Percentiles rank a stretch among this genome's conserved stretches.
These are phyloP conservation scores for Quercus tomentella DNA, from an alignment of 331 rosid species.

Conservation along the genomic window DNA sequence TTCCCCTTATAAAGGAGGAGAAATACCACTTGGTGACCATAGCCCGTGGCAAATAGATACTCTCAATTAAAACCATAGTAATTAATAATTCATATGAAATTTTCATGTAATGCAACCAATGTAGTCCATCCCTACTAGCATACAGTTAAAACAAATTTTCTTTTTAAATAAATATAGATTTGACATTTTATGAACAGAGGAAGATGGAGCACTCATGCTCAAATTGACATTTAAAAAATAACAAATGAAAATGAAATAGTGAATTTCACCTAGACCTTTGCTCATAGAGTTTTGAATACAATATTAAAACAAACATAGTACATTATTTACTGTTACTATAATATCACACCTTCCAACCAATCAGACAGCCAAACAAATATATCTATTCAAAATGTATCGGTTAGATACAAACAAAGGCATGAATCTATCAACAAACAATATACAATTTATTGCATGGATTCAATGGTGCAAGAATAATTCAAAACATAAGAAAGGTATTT, in stretches of 20 bases:
- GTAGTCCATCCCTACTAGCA: background rate
- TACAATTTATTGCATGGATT: background rate
- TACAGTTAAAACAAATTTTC: background rate
- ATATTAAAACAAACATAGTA: background rate
- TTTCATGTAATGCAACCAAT: background rate
- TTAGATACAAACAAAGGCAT: background rate
- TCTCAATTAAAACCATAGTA: background rate
- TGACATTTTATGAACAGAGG: background rate
- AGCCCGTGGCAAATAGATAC: background rate
- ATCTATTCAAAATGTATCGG: background rate
- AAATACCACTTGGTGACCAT: background rate
- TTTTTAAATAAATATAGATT: background rate
- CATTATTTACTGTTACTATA: background rate
- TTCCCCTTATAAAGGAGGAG: background rate
- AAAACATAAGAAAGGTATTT: background rate
- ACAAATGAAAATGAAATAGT: background rate
- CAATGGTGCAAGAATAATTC: background rate
- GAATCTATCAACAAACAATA: background rate
- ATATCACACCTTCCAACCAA: background rate
- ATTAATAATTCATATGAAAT: background rate
- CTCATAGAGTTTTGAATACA: background rate
- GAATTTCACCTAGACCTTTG: background rate
- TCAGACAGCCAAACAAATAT: background rate
- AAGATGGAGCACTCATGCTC: background rate
- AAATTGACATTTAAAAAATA: background rate